Evolutionary conservation across 2,329 filamentous ascomycete genomes (phyloP).

Genomic region (Calycina marina): DNA sequence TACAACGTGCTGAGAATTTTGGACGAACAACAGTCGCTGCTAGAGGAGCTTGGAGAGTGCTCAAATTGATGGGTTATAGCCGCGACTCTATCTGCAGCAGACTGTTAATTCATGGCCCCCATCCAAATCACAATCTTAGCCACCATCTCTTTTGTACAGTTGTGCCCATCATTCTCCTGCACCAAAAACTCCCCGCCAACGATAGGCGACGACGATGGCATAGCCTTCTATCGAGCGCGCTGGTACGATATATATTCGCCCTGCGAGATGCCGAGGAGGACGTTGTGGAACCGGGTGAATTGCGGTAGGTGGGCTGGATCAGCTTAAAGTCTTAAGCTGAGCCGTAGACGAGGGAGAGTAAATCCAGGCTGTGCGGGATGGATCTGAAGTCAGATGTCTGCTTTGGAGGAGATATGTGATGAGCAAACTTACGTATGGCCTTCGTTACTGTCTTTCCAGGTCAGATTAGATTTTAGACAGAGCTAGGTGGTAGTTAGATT

Average conservation of each 20-base stretch:
- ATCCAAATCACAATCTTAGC: conserved; percentile 8
- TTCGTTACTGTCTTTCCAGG: conserved; percentile 12
- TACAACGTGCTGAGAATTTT: too few relatives aligned
- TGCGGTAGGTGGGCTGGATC: conserved; percentile 9
- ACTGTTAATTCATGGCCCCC: conserved; percentile 1
- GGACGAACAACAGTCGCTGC: too few relatives aligned
- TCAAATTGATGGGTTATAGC: too few relatives aligned
- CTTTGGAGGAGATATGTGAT: too few relatives aligned
- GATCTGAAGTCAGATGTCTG: too few relatives aligned
- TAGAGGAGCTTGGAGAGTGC: too few relatives aligned
- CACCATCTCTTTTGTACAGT: conserved; percentile 12
- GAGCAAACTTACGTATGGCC: conserved; percentile 9
- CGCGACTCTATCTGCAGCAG: too few relatives aligned
- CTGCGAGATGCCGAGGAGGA: conserved; percentile 9
- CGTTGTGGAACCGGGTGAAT: conserved; percentile 9
- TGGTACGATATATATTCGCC: conserved; percentile 7
- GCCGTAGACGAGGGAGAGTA: conserved; percentile 7
- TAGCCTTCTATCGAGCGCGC: conserved; percentile 6
- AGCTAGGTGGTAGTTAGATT: conserved; percentile 3
- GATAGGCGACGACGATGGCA: conserved; percentile 10
- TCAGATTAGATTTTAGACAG: conserved; percentile 6
- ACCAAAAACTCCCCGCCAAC: conserved; percentile 8
- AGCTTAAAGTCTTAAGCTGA: conserved; percentile 13
- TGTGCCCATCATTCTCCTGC: conserved; percentile 12
- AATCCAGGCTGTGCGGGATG: conserved; percentile 8